A percentile compares a stretch with the other conserved stretches of the same genome.
These are phyloP conservation scores for Arthrobotrys megalospora DNA, from an alignment of 2,329 filamentous ascomycete genomes.

Conservation along the genomic window DNA sequence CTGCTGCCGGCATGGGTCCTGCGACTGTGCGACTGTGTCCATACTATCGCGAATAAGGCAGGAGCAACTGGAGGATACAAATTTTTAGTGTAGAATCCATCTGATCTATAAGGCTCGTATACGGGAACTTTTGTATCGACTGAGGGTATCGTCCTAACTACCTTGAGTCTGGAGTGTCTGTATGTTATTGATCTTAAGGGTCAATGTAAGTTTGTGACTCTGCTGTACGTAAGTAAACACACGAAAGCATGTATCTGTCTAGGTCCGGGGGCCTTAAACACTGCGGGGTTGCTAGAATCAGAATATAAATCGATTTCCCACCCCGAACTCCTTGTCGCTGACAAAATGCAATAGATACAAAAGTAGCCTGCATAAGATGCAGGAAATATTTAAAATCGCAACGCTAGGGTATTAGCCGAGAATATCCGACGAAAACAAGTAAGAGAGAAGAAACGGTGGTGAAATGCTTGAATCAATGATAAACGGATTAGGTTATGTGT, in stretches of 20 bases:
- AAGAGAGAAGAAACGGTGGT: neutral
- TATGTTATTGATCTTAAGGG: neutral
- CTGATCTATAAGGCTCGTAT: constrained; percentile 10
- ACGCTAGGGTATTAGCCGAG: constrained; percentile 57
- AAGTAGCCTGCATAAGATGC: constrained; percentile 7
- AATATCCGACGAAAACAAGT: constrained; percentile 39
- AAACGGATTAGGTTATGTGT: constrained; percentile 32
- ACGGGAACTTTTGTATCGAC: constrained; percentile 9
- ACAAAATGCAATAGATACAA: constrained; percentile 37
- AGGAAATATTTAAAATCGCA: constrained; percentile 32
- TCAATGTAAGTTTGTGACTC: constrained; percentile 4
- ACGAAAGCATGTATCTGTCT: neutral
- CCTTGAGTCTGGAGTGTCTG: neutral
- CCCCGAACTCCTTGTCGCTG: constrained; percentile 46
- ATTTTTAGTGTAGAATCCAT: neutral
- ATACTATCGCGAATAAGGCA: constrained; percentile 8
- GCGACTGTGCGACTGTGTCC: neutral
- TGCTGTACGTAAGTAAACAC: neutral
- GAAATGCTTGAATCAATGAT: constrained; percentile 25
- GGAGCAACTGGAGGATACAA: neutral
- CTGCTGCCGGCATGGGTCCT: neutral
- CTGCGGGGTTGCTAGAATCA: neutral
- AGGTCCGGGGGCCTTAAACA: neutral
- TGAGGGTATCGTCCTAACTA: neutral
- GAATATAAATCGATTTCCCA: constrained; percentile 36